phyloP scores from a whole-genome alignment of 108 stramenopile species.

The Pseudonitzschia multiseries region DNA sequence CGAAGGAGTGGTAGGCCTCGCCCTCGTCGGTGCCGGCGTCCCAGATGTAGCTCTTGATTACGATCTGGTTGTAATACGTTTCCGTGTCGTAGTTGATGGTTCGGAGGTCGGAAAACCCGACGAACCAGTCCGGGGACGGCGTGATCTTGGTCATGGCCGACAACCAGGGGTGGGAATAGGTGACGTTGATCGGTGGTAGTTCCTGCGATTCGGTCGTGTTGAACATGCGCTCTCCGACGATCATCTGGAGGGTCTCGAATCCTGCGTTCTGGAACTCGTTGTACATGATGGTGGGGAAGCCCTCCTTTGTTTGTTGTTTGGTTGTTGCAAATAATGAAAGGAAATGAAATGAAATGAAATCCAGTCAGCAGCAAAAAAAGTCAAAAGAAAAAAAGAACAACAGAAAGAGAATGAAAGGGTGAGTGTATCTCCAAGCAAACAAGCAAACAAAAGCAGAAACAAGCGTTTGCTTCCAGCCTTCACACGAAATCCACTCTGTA shows the following conservation, averaged over 20 bases:
- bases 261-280: slow-evolving; percentile 43
- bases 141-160: slow-evolving; percentile 39
- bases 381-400: too few relatives aligned
- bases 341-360: not conserved
- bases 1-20: slow-evolving; percentile 38
- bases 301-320: slow-evolving; percentile 28
- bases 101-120: slow-evolving; percentile 43
- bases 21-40: slow-evolving; percentile 56
- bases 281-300: slow-evolving; percentile 40
- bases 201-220: slow-evolving; percentile 37
- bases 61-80: slow-evolving; percentile 43
- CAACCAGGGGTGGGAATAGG: slow-evolving; percentile 35
- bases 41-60: slow-evolving; percentile 43
- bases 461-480: too few relatives aligned
- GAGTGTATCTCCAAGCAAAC: too few relatives aligned
- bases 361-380: too few relatives aligned
- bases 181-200: slow-evolving; percentile 46
- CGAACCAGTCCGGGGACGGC: slow-evolving; percentile 56
- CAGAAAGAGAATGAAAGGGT: too few relatives aligned
- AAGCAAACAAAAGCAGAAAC: too few relatives aligned
- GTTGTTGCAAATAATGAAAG: not conserved
- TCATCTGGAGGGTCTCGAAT: slow-evolving; percentile 35
- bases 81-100: slow-evolving; percentile 38
- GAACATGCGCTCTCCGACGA: slow-evolving; percentile 39
- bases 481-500: too few relatives aligned